Conservation (phyloP, 768 basidiomycete genomes). For the Crassisporium funariophilum region DNA sequence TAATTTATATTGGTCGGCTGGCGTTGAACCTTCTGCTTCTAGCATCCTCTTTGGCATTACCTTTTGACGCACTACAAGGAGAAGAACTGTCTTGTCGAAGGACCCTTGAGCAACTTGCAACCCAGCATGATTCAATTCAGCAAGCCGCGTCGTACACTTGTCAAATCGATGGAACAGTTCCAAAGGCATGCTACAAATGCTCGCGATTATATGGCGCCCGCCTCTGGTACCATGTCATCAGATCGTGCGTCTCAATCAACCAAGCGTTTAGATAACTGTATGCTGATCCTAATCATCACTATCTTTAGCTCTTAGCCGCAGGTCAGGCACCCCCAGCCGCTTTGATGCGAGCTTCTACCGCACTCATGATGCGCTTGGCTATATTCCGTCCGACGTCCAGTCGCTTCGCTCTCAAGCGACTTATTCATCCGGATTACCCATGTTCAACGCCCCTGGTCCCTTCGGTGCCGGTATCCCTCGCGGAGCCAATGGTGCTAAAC, state of each 20-base stretch:
- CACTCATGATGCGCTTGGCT: conserved; percentile 90
- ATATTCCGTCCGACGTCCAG: conserved; percentile 94
- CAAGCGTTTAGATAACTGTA: conserved; percentile 2
- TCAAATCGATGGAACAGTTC: conserved; percentile 91
- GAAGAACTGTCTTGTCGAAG: conserved; percentile 90
- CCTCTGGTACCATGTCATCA: conserved; percentile 41
- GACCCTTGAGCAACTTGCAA: conserved; percentile 94
- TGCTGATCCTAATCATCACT: conserved; percentile 2
- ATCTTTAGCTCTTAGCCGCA: conserved; percentile 48
- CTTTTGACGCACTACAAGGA: conserved; percentile 99
- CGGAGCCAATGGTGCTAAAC: conserved; percentile 65
- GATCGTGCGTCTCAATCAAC: conserved; percentile 47
- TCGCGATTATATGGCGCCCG: conserved; percentile 65
- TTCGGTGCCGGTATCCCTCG: conserved; percentile 71
- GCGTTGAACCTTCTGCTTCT: conserved; percentile 15
- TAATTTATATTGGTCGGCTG: neutral
- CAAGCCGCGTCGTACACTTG: conserved; percentile 88
- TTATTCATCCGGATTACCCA: conserved; percentile 88
- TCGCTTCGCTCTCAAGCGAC: conserved; percentile 96
- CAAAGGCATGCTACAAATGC: conserved; percentile 92
- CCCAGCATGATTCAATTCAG: conserved; percentile 99
- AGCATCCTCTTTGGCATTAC: conserved; percentile 99
- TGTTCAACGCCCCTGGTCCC: conserved; percentile 72
- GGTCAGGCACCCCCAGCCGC: conserved; percentile 89
- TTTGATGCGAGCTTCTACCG: conserved; percentile 97